phyloP scores from a whole-genome alignment of 768 basidiomycete genomes.

The Russula virescens region DNA sequence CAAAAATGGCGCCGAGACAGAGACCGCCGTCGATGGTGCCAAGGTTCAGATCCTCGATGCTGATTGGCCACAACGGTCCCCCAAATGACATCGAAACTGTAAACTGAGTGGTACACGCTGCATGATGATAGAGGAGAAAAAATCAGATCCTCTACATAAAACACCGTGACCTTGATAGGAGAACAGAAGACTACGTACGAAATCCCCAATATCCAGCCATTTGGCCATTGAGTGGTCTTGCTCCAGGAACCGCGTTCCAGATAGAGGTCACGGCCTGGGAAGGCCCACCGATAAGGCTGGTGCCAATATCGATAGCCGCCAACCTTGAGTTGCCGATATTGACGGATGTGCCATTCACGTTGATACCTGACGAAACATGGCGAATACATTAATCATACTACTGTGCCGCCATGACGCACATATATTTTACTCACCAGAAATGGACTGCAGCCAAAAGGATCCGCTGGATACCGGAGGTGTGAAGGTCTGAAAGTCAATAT shows the following conservation, averaged over 20 bases:
- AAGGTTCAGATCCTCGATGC: slow-evolving; percentile 71
- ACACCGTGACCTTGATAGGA: neutral
- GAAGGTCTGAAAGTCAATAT: slow-evolving; percentile 60
- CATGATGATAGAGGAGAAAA: neutral
- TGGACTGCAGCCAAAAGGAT: slow-evolving; percentile 56
- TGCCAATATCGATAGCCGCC: slow-evolving; percentile 91
- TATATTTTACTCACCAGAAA: slow-evolving; percentile 41
- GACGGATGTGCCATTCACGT: slow-evolving; percentile 50
- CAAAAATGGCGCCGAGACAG: slow-evolving; percentile 70
- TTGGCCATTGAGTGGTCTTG: slow-evolving; percentile 39
- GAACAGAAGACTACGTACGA: slow-evolving; percentile 48
- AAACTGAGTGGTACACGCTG: slow-evolving; percentile 64
- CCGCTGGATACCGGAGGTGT: slow-evolving; percentile 30
- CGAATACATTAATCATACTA: neutral
- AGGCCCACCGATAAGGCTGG: slow-evolving; percentile 89
- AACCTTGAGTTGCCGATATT: slow-evolving; percentile 40
- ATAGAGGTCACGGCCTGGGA: slow-evolving; percentile 50
- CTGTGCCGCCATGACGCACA: slow-evolving; percentile 24
- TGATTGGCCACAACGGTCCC: slow-evolving; percentile 72
- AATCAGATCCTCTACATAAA: no score
- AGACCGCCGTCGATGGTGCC: slow-evolving; percentile 42
- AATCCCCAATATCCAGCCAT: slow-evolving; percentile 72
- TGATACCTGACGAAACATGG: slow-evolving; percentile 42
- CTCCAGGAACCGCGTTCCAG: slow-evolving; percentile 59
- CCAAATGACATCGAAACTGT: slow-evolving; percentile 68